These are phyloP conservation scores for Saturnispora sanitii DNA, from an alignment of 805 yeast genomes.

Conservation along the genomic window DNA sequence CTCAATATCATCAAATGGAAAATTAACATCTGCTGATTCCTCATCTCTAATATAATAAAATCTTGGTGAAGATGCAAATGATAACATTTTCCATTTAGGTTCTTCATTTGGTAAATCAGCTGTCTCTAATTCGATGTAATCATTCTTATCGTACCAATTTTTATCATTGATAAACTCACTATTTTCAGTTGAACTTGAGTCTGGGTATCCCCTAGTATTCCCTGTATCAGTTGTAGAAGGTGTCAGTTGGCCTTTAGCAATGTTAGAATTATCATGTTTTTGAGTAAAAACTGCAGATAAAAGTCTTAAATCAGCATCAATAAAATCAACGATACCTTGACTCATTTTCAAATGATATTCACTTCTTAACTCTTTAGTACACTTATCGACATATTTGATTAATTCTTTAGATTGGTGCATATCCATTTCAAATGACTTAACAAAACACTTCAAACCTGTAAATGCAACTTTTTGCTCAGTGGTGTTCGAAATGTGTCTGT, in stretches of 20 bases:
- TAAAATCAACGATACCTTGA: conserved; percentile 61
- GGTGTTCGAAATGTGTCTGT: conserved; percentile 37
- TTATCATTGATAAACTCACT: conserved; percentile 14
- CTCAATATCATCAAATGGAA: conserved; percentile 45
- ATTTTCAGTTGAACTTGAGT: conserved; percentile 13
- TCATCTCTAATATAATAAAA: conserved; percentile 51
- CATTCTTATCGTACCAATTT: conserved; percentile 67
- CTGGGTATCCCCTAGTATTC: too few species aligned
- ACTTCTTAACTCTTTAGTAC: conserved; percentile 35
- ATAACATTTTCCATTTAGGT: conserved; percentile 40
- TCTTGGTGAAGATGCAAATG: conserved; percentile 45
- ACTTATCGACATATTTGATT: conserved; percentile 22
- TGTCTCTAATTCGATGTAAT: conserved; percentile 60
- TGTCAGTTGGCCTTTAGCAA: conserved; percentile 27
- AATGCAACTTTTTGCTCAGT: conserved; percentile 39
- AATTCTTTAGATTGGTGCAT: conserved; percentile 52
- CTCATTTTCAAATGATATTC: conserved; percentile 49
- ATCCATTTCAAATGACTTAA: conserved; percentile 49
- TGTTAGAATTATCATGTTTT: conserved; percentile 33
- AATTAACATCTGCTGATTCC: conserved; percentile 33
- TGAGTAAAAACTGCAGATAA: conserved; percentile 57
- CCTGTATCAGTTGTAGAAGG: conserved; percentile 12
- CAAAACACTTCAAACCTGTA: conserved; percentile 63
- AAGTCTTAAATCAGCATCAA: conserved; percentile 58
- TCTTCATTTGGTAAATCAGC: conserved; percentile 29